Evolutionary conservation across 805 yeast genomes (phyloP), one percentile per base, ranked within the genome.

Genomic region (Blastobotrys muscicola): DNA sequence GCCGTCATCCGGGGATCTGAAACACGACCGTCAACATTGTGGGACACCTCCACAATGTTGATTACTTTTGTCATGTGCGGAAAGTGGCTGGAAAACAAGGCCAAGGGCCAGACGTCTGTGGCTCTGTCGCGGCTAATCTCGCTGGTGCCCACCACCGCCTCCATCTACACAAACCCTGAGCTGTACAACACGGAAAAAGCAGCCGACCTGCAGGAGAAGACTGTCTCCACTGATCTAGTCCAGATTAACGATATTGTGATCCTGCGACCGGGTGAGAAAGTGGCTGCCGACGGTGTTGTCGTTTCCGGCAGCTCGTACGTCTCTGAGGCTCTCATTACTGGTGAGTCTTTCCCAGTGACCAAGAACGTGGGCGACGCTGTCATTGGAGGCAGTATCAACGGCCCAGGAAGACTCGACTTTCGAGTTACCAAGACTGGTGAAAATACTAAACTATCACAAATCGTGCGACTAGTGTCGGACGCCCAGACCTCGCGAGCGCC

Each of bases 401-500:
- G 92, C 0, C 69, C 80, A 1, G 84, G 87, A 8, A 70, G 78
- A 29, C 58, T 92, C 35, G 82, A 77, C 53, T 73, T 89, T 58
- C 69, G 65, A 50, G 90, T 89, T 0, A 70, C 76, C 2, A 68
- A 70, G 5, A 74, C 94, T 2, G 97, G 97, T 8, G 79, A 80
- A 48, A 79, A 82, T 50, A 89, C 97, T 1, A 89, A 84, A 56
- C 72, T 92, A 32, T 79, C 92, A 43, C 89, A 87, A 55, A 87
- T 94, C 48, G 92, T 94, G 42, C 71, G 75, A 42, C 69, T 90
- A 36, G 95, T 92, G 42, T 84, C 81, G 59, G 83, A 85, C 44
- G 95, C 98, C 0, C 98, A 94, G 61, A 71, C 86, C 36, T 71
- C 79, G 29, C 80, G 80, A 50, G 95, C 97, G 0, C 97, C 97